phyloP scores from a whole-genome alignment of 768 basidiomycete species.

The Lentinula lateritia region DNA sequence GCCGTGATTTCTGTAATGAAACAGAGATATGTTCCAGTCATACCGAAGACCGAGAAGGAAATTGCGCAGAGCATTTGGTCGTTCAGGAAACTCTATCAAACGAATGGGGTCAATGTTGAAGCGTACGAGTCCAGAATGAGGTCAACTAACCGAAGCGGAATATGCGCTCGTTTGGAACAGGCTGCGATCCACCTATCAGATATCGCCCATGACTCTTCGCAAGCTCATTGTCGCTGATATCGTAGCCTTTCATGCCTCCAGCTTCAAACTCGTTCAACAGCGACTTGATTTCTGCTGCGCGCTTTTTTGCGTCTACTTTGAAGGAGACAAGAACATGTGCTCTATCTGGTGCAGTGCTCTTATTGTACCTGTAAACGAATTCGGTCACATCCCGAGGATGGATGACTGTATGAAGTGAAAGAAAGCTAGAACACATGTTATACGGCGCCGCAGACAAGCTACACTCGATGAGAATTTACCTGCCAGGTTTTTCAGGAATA shows the following conservation, averaged over 20 bases:
- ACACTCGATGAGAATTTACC: constrained; percentile 38
- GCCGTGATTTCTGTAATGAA: constrained; percentile 98
- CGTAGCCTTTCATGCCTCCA: constrained; percentile 75
- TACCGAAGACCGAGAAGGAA: constrained; percentile 80
- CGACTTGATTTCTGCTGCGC: constrained; percentile 55
- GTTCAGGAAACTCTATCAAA: constrained; percentile 84
- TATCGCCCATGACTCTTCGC: constrained; percentile 94
- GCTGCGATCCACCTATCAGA: constrained; percentile 83
- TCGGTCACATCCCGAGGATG: constrained; percentile 93
- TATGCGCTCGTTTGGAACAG: constrained; percentile 78
- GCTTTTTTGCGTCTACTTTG: constrained; percentile 59
- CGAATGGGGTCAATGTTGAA: not conserved
- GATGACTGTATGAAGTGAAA: constrained; percentile 80
- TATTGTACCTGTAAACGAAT: constrained; percentile 87
- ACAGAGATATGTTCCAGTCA: constrained; percentile 93
- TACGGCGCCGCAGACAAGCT: not conserved
- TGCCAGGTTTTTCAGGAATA: constrained; percentile 89
- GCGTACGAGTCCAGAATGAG: not conserved
- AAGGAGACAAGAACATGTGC: constrained; percentile 93
- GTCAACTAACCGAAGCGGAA: constrained; percentile 81
- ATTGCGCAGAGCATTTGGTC: constrained; percentile 85
- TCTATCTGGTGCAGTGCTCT: constrained; percentile 47
- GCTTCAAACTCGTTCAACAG: constrained; percentile 60
- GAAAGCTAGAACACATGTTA: constrained; percentile 52
- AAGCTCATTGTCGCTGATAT: constrained; percentile 93